Evolutionary conservation across 1,284 basidiomycete genomes (phyloP), one percentile per base, ranked within the genome.

Genomic region (Hymenochaete sp.): DNA sequence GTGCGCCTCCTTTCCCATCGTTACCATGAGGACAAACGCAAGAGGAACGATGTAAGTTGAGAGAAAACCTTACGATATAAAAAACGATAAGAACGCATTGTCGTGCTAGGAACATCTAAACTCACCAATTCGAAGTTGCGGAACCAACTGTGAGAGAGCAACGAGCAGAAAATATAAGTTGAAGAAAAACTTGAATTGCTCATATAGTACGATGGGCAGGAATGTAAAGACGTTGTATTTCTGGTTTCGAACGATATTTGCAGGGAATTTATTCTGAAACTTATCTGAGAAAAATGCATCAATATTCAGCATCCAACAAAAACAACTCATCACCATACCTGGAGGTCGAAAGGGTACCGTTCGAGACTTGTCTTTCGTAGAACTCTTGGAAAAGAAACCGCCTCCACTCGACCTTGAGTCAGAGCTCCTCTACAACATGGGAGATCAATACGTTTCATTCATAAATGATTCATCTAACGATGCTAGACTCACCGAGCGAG

Each of bases 161-260:
- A 99, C 96, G 10, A 98, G 80, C 3, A 98, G 77, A 61, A 99
- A 99, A 66, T 98, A 99, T 10, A 98, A 75, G 63, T 99, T 99
- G 82, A 97, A 98, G 72, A 99, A 99, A 73, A 96, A 98, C 66
- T 98, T 98, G 84, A 98, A 99, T 64, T 98, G 96, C 63, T 98
- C 93, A 65, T 98, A 98, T 61, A 98, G 82, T 35, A 98, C 93
- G 51, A 97, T 76, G 0, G 95, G 95, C 3, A 99, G 73, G 69
- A 98, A 98, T 7, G 90, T 91, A 65, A 92, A 73, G 42, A 89
- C 67, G 59, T 92, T 96, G 73, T 98, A 98, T 67, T 99, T 99
- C 63, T 98, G 95, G 59, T 99, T 99, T 55, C 90, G 82, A 33
- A 98, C 87, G 26, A 87, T 82, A 63, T 98, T 99, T 24, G 92